A percentile compares a stretch with the other conserved stretches of the same genome.
phyloP scores from a whole-genome alignment of 148 eudicot species.

The Amaranthus hypochondriacus region DNA sequence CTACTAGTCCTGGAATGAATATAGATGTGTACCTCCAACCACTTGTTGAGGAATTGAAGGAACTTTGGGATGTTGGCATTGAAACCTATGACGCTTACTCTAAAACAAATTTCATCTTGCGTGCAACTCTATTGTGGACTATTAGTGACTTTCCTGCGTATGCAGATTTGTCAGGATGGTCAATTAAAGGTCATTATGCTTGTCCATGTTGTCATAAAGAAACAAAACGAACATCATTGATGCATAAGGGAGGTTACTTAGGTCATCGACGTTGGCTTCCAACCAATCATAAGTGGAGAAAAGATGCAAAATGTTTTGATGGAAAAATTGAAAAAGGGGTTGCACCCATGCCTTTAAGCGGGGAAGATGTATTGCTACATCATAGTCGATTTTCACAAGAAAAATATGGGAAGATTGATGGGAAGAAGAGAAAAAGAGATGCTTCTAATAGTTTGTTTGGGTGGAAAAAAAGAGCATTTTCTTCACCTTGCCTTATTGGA shows the following conservation, averaged over 20 bases:
- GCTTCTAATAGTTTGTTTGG: not conserved
- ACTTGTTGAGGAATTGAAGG: slow-evolving; percentile 1
- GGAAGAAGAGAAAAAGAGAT: not conserved
- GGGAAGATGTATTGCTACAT: not conserved
- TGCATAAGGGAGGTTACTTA: no score
- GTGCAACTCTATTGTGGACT: slow-evolving; percentile 11
- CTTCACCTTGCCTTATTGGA: not conserved
- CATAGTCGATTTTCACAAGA: not conserved
- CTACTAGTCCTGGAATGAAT: not conserved
- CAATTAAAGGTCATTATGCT: no score
- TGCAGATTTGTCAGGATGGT: no score
- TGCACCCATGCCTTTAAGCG: slow-evolving; percentile 1
- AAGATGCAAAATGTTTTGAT: not conserved
- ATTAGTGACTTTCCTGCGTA: slow-evolving; percentile 5
- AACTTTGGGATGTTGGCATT: slow-evolving; percentile 10
- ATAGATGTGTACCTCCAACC: slow-evolving; percentile 9
- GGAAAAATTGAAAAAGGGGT: not conserved
- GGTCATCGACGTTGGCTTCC: not conserved
- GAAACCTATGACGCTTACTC: slow-evolving; percentile 10
- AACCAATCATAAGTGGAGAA: slow-evolving; percentile 7
- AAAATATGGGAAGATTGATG: not conserved
- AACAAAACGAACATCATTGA: no score
- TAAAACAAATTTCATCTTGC: slow-evolving; percentile 4
- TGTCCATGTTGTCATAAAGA: no score
- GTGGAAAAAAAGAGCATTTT: not conserved